Evolutionary conservation across 75 land plant genomes (phyloP).

Genomic region (Cryptomeria japonica): DNA sequence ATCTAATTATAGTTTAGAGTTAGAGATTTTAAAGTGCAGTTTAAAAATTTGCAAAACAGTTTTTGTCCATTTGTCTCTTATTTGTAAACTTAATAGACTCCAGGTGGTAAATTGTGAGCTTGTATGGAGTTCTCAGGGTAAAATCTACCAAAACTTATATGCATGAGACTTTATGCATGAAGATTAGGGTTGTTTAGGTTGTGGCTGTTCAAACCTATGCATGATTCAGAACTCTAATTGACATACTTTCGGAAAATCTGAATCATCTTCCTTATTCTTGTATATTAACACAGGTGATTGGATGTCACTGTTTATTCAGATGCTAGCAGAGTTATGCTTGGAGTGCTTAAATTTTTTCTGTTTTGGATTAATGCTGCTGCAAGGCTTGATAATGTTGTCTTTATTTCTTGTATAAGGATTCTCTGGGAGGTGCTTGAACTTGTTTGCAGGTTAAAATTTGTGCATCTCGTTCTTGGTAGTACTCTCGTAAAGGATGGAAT

Average conservation of each 20-base stretch:
- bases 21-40: not conserved
- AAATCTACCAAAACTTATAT: not conserved
- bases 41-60: not conserved
- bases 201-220: too few species aligned
- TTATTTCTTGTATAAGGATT: not conserved
- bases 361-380: constrained; percentile 6
- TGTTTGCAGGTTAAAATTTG: not conserved
- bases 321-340: not conserved
- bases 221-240: too few species aligned
- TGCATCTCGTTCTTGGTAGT: constrained; percentile 5
- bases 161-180: not conserved
- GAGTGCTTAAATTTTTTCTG: not conserved
- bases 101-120: not conserved
- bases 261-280: too few species aligned
- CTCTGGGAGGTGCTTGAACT: not conserved
- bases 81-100: not conserved
- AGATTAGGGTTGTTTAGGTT: too few species aligned
- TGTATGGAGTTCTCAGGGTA: not conserved
- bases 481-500: not conserved
- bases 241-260: too few species aligned
- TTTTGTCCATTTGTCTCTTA: not conserved
- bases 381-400: not conserved
- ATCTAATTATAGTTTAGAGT: not conserved
- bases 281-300: too few species aligned
- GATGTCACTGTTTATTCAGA: not conserved